Evolutionary conservation across 768 basidiomycete species (phyloP), one percentile per base, ranked within the genome.

Genomic region (Cystofilobasidium bisporidii): DNA sequence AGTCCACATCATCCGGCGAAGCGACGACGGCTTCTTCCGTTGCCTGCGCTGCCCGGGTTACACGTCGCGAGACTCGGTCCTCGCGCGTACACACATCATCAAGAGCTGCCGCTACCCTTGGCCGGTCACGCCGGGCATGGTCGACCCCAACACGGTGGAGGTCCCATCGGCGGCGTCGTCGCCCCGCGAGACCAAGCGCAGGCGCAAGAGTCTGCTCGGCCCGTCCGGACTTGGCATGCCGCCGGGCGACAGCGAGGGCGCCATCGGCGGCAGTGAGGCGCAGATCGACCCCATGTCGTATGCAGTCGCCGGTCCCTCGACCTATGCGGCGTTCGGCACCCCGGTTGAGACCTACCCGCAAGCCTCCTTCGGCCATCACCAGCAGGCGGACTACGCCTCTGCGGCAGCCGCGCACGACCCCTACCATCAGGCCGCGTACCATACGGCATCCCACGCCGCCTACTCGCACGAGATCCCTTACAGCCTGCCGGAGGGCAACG

Each of bases 41-140:
- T 56, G 53, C 53, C 17, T 56, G 15, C 53, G 53, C 26, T 56
- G 53, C 53, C 53, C 53, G 28, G 53, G 53, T 15, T 56, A 56
- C 30, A 56, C 53, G 26, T 56, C 53, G 17, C 2, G 28, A 8
- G 53, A 56, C 53, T 56, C 53, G 5, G 53, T 56, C 53, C 53
- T 56, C 53, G 53, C 53, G 28, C 53, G 53, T 14, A 56, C 53
- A 30, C 53, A 56, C 28, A 56, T 56, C 28, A 18, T 56, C 53
- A 56, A 56, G 53, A 56, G 53, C 53, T 56, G 53, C 53, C 26
- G 53, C 14, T 56, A 30, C 18, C 53, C 53, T 1, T 56, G 53
- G 53, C 53, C 53, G 28, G n/a, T 56, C 15, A 28, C 28, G 26
- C 53, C 53, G 6, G 53, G 53, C 20, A 12, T 32, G 28, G 14